phyloP scores from a whole-genome alignment of 805 yeast species.

The Candida nonsorbophila region DNA sequence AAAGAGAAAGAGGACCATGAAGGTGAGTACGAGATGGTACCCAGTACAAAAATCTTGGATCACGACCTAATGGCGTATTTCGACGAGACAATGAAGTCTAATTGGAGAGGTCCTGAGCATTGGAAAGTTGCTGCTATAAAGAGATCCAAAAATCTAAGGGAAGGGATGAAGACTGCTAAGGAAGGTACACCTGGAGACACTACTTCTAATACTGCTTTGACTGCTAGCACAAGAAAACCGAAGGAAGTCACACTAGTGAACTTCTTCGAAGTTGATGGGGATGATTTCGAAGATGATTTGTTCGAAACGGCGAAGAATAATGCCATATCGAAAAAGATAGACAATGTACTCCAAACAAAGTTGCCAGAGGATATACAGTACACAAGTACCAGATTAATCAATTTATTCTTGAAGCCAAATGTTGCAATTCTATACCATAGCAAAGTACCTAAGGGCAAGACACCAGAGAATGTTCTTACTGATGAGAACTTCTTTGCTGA shows the following conservation, averaged over 20 bases:
- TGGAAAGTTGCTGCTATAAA: conserved; percentile 76
- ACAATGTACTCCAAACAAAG: conserved; percentile 25
- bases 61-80: conserved; percentile 73
- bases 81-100: conserved; percentile 61
- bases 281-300: conserved; percentile 20
- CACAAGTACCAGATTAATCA: conserved; percentile 61
- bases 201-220: conserved; percentile 1
- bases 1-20: conserved; percentile 6
- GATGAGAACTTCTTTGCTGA: conserved; percentile 75
- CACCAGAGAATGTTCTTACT: conserved; percentile 23
- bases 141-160: conserved; percentile 26
- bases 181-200: conserved; percentile 2
- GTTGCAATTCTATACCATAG: conserved; percentile 12
- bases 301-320: conserved; percentile 27
- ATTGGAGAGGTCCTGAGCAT: conserved; percentile 89
- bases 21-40: conserved; percentile 8
- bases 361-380: conserved; percentile 74
- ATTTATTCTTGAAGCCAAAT: conserved; percentile 63
- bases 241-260: conserved; percentile 20
- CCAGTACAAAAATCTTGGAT: conserved; percentile 35
- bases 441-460: conserved; percentile 6
- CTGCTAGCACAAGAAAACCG: conserved; percentile 6
- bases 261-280: conserved; percentile 27
- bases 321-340: conserved; percentile 8
- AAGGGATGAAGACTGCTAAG: conserved; percentile 4